Percentiles rank a stretch among this genome's conserved stretches.
Evolutionary conservation across 2,329 filamentous ascomycete genomes (phyloP).

Genomic region (Arthrinium phaeospermum): DNA sequence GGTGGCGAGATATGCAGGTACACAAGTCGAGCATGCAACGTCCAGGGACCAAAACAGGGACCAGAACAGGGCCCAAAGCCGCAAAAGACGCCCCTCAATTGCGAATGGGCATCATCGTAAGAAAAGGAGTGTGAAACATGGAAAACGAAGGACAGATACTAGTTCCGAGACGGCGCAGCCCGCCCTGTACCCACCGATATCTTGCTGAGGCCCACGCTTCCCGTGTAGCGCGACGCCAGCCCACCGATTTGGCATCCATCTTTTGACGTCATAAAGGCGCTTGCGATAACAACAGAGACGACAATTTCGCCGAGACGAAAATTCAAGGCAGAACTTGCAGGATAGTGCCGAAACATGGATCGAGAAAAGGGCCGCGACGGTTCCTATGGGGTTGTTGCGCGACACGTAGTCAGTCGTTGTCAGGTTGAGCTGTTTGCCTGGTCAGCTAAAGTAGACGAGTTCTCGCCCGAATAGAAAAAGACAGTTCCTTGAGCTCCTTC

Average conservation of each 20-base stretch:
- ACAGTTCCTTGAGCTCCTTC: not conserved
- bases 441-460: not conserved
- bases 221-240: not conserved
- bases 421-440: not conserved
- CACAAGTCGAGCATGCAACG: not conserved
- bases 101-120: not conserved
- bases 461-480: not conserved
- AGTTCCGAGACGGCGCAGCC: not conserved
- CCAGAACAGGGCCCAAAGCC: not conserved
- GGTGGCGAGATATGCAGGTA: not conserved
- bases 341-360: not conserved
- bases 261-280: slow-evolving; percentile 5
- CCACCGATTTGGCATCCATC: not conserved
- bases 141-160: not conserved
- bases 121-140: not conserved
- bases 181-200: not conserved
- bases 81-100: not conserved
- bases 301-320: slow-evolving; percentile 8
- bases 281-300: not conserved
- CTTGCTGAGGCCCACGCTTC: slow-evolving; percentile 7
- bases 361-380: not conserved
- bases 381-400: not conserved
- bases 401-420: slow-evolving; percentile 4
- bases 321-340: slow-evolving; percentile 10
- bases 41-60: not conserved